These are phyloP conservation scores for Fusarium proliferatum DNA, from an alignment of 2,329 filamentous ascomycete species.

Conservation along the genomic window DNA sequence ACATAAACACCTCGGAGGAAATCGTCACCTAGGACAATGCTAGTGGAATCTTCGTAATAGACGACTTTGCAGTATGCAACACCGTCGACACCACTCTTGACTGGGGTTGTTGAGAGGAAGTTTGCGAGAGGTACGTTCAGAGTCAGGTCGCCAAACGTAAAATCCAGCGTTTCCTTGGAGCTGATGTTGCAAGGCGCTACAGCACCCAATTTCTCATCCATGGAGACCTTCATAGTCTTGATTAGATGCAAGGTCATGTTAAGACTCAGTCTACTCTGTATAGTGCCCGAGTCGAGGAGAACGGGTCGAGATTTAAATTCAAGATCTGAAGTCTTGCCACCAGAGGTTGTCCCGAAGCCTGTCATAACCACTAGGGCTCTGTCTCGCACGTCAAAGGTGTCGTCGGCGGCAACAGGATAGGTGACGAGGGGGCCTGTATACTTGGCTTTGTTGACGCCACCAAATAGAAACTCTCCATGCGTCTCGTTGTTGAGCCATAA, in stretches of 20 bases:
- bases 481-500: background rate
- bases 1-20: background rate
- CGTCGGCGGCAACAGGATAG: background rate
- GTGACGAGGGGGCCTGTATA: background rate
- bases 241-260: background rate
- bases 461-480: background rate
- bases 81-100: background rate
- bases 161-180: background rate
- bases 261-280: background rate
- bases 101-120: background rate
- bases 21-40: background rate
- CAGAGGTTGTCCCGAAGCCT: background rate
- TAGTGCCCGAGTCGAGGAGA: background rate
- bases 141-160: background rate
- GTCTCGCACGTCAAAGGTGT: background rate
- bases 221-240: background rate
- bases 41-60: background rate
- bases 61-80: background rate
- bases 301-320: background rate
- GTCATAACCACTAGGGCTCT: background rate
- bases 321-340: background rate
- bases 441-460: background rate
- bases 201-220: background rate
- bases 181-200: background rate
- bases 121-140: background rate